Evolutionary conservation across 768 basidiomycete genomes (phyloP).

Genomic region (Fistulinella prunicolor): DNA sequence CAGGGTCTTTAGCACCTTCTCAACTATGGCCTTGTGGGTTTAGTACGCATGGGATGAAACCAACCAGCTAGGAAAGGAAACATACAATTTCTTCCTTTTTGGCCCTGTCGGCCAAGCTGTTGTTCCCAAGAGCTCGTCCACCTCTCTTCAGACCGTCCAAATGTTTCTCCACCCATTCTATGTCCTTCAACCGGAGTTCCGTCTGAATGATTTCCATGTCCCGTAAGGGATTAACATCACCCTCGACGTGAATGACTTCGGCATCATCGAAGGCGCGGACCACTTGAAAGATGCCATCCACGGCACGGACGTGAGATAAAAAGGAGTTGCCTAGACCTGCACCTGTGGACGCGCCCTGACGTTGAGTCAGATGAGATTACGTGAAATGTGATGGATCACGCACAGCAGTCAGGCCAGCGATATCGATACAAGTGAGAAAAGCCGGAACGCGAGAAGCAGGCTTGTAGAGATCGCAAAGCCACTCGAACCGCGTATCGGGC

Average conservation of each 20-base stretch:
- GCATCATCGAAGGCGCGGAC: constrained; percentile 98
- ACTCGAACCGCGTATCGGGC: constrained; percentile 91
- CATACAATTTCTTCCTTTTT: constrained; percentile 93
- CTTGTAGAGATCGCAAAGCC: constrained; percentile 90
- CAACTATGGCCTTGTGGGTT: constrained; percentile 63
- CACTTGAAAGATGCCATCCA: constrained; percentile 99
- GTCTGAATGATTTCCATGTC: constrained; percentile 98
- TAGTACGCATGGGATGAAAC: constrained; percentile 13
- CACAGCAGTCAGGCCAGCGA: constrained; percentile 94
- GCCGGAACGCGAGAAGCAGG: constrained; percentile 87
- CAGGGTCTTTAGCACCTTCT: constrained; percentile 79
- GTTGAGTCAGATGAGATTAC: constrained; percentile 17
- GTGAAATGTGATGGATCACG: constrained; percentile 24
- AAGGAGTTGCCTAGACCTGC: constrained; percentile 98
- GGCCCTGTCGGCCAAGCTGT: constrained; percentile 86
- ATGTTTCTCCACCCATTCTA: constrained; percentile 96
- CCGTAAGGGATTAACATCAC: constrained; percentile 91
- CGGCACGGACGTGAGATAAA: constrained; percentile 94
- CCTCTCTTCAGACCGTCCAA: constrained; percentile 75
- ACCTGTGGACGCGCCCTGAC: constrained; percentile 91
- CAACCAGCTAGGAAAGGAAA: constrained; percentile 4
- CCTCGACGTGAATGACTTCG: constrained; percentile 99
- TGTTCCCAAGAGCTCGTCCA: constrained; percentile 68
- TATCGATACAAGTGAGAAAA: constrained; percentile 96
- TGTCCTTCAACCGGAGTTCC: constrained; percentile 93